Evolutionary conservation across 106 monocot species (phyloP), one percentile per base, ranked within the genome.

Genomic region (Chionographis japonica): DNA sequence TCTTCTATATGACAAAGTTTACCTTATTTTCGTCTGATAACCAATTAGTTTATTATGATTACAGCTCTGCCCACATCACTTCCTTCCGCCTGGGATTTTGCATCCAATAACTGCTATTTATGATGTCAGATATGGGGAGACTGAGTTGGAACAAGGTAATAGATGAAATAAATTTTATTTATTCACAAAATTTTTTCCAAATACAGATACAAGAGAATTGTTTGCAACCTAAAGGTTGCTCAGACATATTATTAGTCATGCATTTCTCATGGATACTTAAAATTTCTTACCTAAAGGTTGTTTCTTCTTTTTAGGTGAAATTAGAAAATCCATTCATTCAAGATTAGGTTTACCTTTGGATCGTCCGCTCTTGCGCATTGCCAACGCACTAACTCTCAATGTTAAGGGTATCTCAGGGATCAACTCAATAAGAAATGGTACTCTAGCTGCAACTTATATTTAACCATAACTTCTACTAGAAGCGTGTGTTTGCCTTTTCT

Each of bases 51-150:
- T 65, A 1, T 63, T 56, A 38, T 73, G 54, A 79, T 77, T 75
- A 52, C 85, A 99, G 98, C 79, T 88, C 15, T 73, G 50, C 71
- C 81, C 87, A 36, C 90, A 81, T 74, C 98, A 99, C 75, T 99
- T 93, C 68, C 69, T 61, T 42, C 93, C 90, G 15, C 81, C 83
- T 65, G 90, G 90, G 17, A 50, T 85, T 69, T 73, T 90, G 20
- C 93, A 93, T 88, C 98, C 98, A 66, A 54, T 99, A 70, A 93
- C 98, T 4, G 75, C 85, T 62, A 79, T 93, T 46, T 93, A 93
- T 88, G 88, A 93, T 38, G 64, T 83, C 37, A 87, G 65, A 61
- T 88, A 85, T 79, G 93, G 93, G 27, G 98, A 98, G 63, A 87
- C 68, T 40, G 90, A 98, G 69, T 70, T 77, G 57, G 65, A 71